A percentile compares a stretch with the other conserved stretches of the same genome.
phyloP scores from a whole-genome alignment of 1,284 basidiomycete species.

The Malassezia arunalokei region DNA sequence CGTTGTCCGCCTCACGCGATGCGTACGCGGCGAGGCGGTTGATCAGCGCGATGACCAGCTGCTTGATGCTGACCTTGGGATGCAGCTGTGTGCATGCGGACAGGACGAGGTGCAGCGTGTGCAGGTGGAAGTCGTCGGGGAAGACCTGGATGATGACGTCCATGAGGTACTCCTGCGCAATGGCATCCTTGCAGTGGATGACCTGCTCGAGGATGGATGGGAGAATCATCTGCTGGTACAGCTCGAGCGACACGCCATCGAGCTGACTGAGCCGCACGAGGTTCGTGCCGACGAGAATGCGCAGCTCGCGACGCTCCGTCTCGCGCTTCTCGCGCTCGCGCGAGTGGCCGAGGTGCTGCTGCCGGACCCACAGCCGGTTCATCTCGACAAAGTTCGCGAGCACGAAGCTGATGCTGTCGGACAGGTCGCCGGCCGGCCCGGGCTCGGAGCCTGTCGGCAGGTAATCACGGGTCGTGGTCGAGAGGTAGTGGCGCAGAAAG shows the following conservation, averaged over 20 bases:
- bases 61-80: constrained; percentile 46
- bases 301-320: constrained; percentile 40
- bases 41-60: constrained; percentile 44
- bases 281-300: constrained; percentile 45
- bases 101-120: constrained; percentile 39
- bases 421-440: constrained; percentile 37
- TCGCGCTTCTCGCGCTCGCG: constrained; percentile 45
- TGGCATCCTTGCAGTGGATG: constrained; percentile 45
- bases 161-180: constrained; percentile 46
- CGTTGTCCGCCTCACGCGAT: constrained; percentile 42
- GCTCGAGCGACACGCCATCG: constrained; percentile 41
- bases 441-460: constrained; percentile 37
- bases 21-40: constrained; percentile 43
- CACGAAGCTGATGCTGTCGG: constrained; percentile 44
- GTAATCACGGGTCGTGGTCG: constrained; percentile 42
- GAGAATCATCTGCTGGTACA: constrained; percentile 39
- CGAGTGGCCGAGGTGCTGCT: constrained; percentile 45
- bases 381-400: constrained; percentile 46
- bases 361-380: constrained; percentile 46
- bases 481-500: constrained; percentile 45
- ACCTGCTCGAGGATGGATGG: constrained; percentile 44
- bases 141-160: constrained; percentile 46
- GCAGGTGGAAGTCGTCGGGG: constrained; percentile 45
- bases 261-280: constrained; percentile 45
- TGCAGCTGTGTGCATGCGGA: constrained; percentile 43